A percentile compares a stretch with the other conserved stretches of the same genome.
These are phyloP conservation scores for Myxozyma sirexii DNA, from an alignment of 805 yeast genomes.

Conservation along the genomic window DNA sequence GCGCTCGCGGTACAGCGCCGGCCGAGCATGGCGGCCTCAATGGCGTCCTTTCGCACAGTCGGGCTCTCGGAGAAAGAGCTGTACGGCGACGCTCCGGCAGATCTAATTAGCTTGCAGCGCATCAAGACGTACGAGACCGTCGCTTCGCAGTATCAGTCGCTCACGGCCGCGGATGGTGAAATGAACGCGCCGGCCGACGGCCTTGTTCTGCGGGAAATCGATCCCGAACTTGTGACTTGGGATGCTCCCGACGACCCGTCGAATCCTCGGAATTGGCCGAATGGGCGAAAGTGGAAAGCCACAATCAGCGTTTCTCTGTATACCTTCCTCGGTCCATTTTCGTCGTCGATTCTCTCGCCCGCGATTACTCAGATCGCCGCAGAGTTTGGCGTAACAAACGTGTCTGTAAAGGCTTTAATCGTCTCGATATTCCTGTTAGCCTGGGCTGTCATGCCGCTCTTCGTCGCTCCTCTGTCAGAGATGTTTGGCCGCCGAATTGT, in stretches of 20 bases:
- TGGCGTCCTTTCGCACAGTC: slow-evolving; percentile 6
- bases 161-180: slow-evolving; percentile 13
- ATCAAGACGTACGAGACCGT: slow-evolving; percentile 17
- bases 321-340: slow-evolving; percentile 62
- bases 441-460: slow-evolving; percentile 86
- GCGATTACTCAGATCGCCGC: slow-evolving; percentile 55
- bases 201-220: slow-evolving; percentile 12
- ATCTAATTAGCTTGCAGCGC: slow-evolving; percentile 19
- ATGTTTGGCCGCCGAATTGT: slow-evolving; percentile 69
- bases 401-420: slow-evolving; percentile 39
- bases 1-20: slow-evolving; percentile 13
- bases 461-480: slow-evolving; percentile 87
- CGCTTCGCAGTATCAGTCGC: slow-evolving; percentile 5
- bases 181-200: slow-evolving; percentile 18
- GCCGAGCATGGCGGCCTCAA: slow-evolving; percentile 9
- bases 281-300: slow-evolving; percentile 47
- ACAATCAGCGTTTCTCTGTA: slow-evolving; percentile 55
- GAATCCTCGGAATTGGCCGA: slow-evolving; percentile 75
- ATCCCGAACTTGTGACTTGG: slow-evolving; percentile 69
- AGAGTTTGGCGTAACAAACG: slow-evolving; percentile 49
- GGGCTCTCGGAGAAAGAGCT: slow-evolving; percentile 19
- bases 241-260: slow-evolving; percentile 79
- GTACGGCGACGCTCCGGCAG: slow-evolving; percentile 15
- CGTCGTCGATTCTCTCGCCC: slow-evolving; percentile 65
- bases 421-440: slow-evolving; percentile 75